Evolutionary conservation across 2,329 filamentous ascomycete genomes (phyloP), one percentile per base, ranked within the genome.

Genomic region (Microsporum audouinii): DNA sequence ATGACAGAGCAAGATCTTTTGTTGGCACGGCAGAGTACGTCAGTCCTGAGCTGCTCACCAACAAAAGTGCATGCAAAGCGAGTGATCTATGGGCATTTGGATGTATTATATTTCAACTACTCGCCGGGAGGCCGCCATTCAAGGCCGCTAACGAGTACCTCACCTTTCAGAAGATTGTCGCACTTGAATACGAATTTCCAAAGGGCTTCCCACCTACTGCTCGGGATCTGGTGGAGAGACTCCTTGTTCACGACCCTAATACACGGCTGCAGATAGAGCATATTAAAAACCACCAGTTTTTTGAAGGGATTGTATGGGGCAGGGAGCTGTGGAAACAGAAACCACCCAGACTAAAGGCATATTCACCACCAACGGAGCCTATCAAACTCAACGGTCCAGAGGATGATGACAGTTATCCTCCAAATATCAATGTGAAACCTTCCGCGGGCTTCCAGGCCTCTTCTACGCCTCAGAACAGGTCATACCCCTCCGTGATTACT

Each of bases 71-170:
- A 23, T 96, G 92, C 79, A 99, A 97, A 76, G 89, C 92, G 49
- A 97, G 94, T 73, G 94, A 99, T 75, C 76, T 99, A 57, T 99
- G 94, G 94, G 94, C 94, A 1, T 99, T 95, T 77, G 94, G 94
- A 7, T 99, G 94, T 77, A 99, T 99, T 68, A 85, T 99, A 65
- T 99, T 95, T 73, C 94, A 99, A 73, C 82, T 99, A 31, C 79
- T 99, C 38, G 88, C 89, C n/a, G 94, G 94, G n/a, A 82, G 94
- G 63, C 94, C 94, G 4, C 94, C 94, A 0, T 99, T 99, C 79
- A 99, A 99, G 73, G 94, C 88, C 45, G 88, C 82, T 12, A 96
- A 95, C 67, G 94, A 99, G 72, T 99, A 97, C 69, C 82, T 94
- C 71, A 99, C 94, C 0, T 99, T 99, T 71, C 94, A 99, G 73